Base-by-base conservation (phyloP, 2,329 filamentous ascomycete species). In the Paecilomyces variotii region DNA sequence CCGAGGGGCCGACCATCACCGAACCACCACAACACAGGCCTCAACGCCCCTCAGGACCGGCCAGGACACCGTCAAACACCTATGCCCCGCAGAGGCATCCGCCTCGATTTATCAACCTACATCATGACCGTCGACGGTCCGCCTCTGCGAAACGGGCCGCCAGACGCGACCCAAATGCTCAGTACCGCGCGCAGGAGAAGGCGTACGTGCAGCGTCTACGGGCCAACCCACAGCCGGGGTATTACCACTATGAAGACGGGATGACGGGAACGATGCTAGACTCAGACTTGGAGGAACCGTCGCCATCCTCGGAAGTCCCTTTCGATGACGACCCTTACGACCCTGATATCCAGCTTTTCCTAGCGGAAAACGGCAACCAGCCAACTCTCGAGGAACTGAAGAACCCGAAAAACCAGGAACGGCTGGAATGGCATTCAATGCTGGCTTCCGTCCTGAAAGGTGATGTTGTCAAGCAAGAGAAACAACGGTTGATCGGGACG, bases 361-460 rank as follows among this genome's bases (percentile, higher is more conserved):
- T 96, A 70, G 89, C 90, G 59, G 91, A 93, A 68, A 91, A 97
- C 67, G 88, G 94, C 64, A 84, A 91, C 64, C 89, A 94, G 67
- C 92, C 92, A 0, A 94, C 90, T 2, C 82, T 90, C 26, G 94
- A 97, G 68, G 94, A 99, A 72, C 76, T 97, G 56, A 88, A 89
- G 73, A 89, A 97, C 66, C 89, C 91, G 0, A 86, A 87, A 62
- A 97, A 92, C 69, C 84, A 92, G 61, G 94, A 97, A 74, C 83
- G 93, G 52, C 80, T 99, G 26, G 94, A 99, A 75, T 99, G 94
- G 94, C 92, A 99, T 75, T 91, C 91, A 2, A 99, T 99, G 94
- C 78, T 99, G 58, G 90, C 93, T 60, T 95, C 93, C 12, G 94
- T 99, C 3, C 78, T 99, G 64, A 97, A 92, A 0, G 94, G 94